These are phyloP conservation scores for Prunus persica DNA, from an alignment of 306 rosid species.

Conservation along the genomic window DNA sequence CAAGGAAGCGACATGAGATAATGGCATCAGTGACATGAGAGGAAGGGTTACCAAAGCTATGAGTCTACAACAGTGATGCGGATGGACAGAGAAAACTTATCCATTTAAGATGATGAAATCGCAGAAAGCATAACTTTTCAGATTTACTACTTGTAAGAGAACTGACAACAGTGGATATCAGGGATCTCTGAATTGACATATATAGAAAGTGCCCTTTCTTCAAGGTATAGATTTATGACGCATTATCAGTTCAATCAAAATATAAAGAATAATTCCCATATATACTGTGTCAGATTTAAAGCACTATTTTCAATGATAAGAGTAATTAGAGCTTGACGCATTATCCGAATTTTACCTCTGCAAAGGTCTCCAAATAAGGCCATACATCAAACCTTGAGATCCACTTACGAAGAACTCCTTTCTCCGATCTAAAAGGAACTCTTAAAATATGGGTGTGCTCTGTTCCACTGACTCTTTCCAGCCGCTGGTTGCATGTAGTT, in stretches of 20 bases:
- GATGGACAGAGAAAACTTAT: background rate
- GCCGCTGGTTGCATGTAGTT: slow-evolving; percentile 88
- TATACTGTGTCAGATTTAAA: background rate
- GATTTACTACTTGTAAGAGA: background rate
- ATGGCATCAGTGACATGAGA: background rate
- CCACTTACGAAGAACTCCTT: slow-evolving; percentile 59
- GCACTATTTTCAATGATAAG: slow-evolving; percentile 3
- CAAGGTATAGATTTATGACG: background rate
- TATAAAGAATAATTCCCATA: background rate
- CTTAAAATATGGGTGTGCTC: slow-evolving; percentile 76
- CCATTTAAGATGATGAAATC: background rate
- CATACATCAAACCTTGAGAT: slow-evolving; percentile 75
- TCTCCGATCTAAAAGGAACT: slow-evolving; percentile 65
- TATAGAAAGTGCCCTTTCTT: background rate
- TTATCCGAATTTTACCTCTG: slow-evolving; percentile 56
- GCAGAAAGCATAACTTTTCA: background rate
- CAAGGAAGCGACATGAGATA: background rate
- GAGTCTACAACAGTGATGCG: background rate
- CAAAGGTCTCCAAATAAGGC: slow-evolving; percentile 89
- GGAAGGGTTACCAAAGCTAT: background rate
- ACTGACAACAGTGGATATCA: too few species aligned
- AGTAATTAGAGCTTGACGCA: background rate
- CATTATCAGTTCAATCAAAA: background rate
- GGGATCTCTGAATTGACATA: background rate
- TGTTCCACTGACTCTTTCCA: slow-evolving; percentile 90